A percentile compares a stretch with the other conserved stretches of the same genome.
Conservation (phyloP, 177 flowering plant genomes). For the Vitis hybrid region DNA sequence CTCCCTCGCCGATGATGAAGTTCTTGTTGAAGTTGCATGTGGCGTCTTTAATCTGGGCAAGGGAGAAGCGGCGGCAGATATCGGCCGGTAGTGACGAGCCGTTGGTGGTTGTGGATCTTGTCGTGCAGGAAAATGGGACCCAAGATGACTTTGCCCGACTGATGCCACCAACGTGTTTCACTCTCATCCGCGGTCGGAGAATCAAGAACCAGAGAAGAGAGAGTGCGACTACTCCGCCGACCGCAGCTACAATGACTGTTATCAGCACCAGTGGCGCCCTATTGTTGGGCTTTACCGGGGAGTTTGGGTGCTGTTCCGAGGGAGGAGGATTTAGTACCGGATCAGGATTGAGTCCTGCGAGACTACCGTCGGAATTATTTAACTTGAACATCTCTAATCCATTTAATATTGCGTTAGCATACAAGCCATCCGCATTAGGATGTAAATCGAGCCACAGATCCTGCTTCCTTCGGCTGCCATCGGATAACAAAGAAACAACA, state of each 20-base stretch:
- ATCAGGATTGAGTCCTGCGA: constrained; percentile 28
- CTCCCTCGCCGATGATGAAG: constrained; percentile 20
- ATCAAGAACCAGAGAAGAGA: constrained; percentile 1
- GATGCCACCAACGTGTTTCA: neutral
- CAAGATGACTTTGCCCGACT: constrained; percentile 12
- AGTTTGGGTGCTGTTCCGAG: neutral
- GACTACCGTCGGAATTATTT: constrained; percentile 14
- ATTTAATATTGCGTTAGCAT: constrained; percentile 28
- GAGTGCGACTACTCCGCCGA: neutral
- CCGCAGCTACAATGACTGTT: constrained; percentile 8
- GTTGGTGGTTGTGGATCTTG: constrained; percentile 3
- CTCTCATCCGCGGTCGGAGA: constrained; percentile 5
- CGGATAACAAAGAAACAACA: neutral
- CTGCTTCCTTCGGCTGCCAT: constrained; percentile 1
- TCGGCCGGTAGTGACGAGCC: constrained; percentile 16
- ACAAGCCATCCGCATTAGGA: neutral
- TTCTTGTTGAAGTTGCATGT: constrained; percentile 18
- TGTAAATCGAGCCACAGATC: constrained; percentile 20
- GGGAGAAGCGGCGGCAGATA: constrained; percentile 23
- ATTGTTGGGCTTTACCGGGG: neutral
- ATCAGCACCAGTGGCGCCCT: neutral
- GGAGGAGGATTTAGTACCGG: neutral
- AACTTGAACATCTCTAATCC: constrained; percentile 39
- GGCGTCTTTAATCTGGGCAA: constrained; percentile 21
- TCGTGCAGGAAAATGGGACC: constrained; percentile 18